These are phyloP conservation scores for Carallia pectinifolia DNA, from an alignment of 345 rosid species.

Conservation along the genomic window DNA sequence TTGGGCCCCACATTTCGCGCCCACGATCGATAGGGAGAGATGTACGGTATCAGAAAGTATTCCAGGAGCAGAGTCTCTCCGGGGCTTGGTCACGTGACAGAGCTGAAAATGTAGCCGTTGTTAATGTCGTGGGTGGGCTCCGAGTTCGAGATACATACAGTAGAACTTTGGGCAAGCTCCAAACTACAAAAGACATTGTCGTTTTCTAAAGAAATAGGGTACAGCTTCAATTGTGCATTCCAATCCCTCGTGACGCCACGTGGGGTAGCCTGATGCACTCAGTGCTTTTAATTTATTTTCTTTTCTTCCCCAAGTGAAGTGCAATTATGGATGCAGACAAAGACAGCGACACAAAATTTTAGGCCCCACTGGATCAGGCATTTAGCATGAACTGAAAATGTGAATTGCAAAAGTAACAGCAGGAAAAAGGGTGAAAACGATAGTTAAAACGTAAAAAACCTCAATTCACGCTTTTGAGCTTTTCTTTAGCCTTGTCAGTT, in stretches of 20 bases:
- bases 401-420: background rate
- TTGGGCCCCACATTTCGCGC: constrained; percentile 23
- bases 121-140: constrained; percentile 30
- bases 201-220: constrained; percentile 13
- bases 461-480: background rate
- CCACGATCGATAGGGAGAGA: constrained; percentile 15
- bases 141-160: constrained; percentile 1
- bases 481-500: background rate
- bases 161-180: constrained; percentile 21
- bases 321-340: too few species aligned
- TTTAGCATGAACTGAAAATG: background rate
- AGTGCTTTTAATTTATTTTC: background rate
- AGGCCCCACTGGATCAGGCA: constrained; percentile 12
- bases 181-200: constrained; percentile 6
- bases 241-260: constrained; percentile 24
- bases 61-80: background rate
- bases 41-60: background rate
- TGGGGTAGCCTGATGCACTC: constrained; percentile 8
- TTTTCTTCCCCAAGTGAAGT: too few species aligned
- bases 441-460: background rate
- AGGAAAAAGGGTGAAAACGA: background rate
- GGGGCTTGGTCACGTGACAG: constrained; percentile 44
- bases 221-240: constrained; percentile 5
- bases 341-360: background rate
- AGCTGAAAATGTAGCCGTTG: constrained; percentile 41